Evolutionary conservation across 306 rosid genomes (phyloP), one percentile per base, ranked within the genome.

Genomic region (Prunus padus): DNA sequence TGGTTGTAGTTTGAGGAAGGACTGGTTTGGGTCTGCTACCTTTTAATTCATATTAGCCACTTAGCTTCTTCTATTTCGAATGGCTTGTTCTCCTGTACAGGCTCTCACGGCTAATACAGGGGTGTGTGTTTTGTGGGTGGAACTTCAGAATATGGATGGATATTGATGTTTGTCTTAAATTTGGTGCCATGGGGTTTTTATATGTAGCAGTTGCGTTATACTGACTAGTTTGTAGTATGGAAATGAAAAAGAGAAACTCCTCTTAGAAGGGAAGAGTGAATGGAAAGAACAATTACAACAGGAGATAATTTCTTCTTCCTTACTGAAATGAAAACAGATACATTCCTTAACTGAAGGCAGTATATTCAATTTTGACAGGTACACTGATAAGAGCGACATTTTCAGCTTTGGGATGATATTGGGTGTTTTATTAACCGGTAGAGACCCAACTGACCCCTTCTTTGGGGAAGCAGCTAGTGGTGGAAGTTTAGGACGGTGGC

Each of bases 361-460:
- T 67, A 40, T 62, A 49, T 54, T 81, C 26, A 67, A 82, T 75
- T 75, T 80, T 55, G 77, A 84, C 92, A 90, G 97, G 90, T 95
- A 90, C 79, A 88, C 86, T 0, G 97, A 92, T 73, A 95, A 95
- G 76, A 90, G 99, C 65, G 99, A 95, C 82, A 91, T 95, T 44
- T 95, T 92, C 89, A 85, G 99, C 79, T 95, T 95, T 59, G 99
- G 97, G 44, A 90, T 90, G 96, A 87, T 95, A 56, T 76, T 95
- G 77, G 97, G 91, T 12, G 89, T 90, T 73, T 69, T 95, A 18
- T 73, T 95, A 74, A 95, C 97, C 0, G 93, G 97, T 30, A 84
- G 87, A 90, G 96, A 90, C 51, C 91, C 97, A 30, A 79, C 82
- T 3, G 97, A 95, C 76, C 86, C 96, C 47, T 92, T 95, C 81